These are phyloP conservation scores for Lentinula aciculospora DNA, from an alignment of 768 basidiomycete genomes.

Conservation along the genomic window DNA sequence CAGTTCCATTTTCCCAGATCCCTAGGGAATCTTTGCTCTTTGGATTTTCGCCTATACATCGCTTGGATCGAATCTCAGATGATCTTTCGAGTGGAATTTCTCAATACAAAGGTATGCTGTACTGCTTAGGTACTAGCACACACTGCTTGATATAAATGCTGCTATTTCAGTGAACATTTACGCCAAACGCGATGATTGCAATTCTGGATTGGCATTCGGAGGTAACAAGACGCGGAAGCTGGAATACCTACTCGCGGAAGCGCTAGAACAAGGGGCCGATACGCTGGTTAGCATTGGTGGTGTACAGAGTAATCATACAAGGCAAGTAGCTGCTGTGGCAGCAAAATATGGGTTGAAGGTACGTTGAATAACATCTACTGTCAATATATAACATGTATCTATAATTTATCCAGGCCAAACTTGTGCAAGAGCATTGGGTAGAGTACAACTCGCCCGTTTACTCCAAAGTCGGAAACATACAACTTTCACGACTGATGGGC, in stretches of 20 bases:
- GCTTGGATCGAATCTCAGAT: slow-evolving; percentile 15
- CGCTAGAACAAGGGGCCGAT: slow-evolving; percentile 14
- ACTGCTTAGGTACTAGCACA: not conserved
- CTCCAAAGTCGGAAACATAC: slow-evolving; percentile 17
- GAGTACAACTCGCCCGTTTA: slow-evolving; percentile 15
- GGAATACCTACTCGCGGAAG: slow-evolving; percentile 18
- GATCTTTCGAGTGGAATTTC: slow-evolving; percentile 11
- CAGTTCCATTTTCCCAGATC: slow-evolving; percentile 14
- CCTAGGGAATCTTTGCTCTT: slow-evolving; percentile 16
- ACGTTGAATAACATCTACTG: no score
- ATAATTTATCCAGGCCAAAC: no score
- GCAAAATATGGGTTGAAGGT: slow-evolving; percentile 19
- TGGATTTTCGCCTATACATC: slow-evolving; percentile 17
- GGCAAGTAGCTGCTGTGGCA: slow-evolving; percentile 20
- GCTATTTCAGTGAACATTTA: slow-evolving; percentile 13
- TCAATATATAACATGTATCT: no score
- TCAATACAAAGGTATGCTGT: not conserved
- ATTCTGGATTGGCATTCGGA: slow-evolving; percentile 17
- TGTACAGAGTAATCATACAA: slow-evolving; percentile 20
- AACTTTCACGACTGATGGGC: slow-evolving; percentile 19
- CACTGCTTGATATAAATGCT: not conserved
- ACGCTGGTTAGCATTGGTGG: slow-evolving; percentile 20
- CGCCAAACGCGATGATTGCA: slow-evolving; percentile 22
- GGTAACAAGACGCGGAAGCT: slow-evolving; percentile 22
- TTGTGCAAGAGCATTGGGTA: slow-evolving; percentile 21